Evolutionary conservation across 495 filamentous ascomycete species (phyloP), one percentile per base, ranked within the genome.

Genomic region (Trypethelium eluteriae): DNA sequence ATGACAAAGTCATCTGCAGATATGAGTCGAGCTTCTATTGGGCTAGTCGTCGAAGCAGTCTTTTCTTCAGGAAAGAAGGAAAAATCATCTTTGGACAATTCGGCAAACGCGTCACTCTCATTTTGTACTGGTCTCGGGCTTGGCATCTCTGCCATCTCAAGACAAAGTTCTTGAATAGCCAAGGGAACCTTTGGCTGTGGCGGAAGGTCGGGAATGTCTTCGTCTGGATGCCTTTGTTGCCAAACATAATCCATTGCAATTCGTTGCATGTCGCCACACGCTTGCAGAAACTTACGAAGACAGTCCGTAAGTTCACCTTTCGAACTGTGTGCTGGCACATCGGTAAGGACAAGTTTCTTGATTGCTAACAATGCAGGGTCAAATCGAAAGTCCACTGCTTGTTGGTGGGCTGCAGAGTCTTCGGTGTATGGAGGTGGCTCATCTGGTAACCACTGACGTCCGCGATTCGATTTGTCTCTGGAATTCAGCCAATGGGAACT

Each of bases 11-110:
- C 25, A 10, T 10, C 36, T 14, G 53, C 3, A 36, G 32, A 59
- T 3, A 3, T 36, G 3, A 32, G 7, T 7, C 36, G 5, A 36
- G 3, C 5, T 35, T 18, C 53, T 36, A 32, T 18, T 5, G 32
- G 2, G 53, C 6, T 7, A 9, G 11, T 59, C 7, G 32, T 11
- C 14, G 32, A 34, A 10, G 18, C 14, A 7, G 32, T 18, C 32
- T 59, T 59, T 59, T 59, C 53, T 36, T 59, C 53, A 36, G 53
- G 53, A 32, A 59, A 59, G 32, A 59, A 59, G 3, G 53, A 59
- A 36, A 59, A 59, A 59, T 59, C 53, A 32, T 59, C 53, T 59
- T 36, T 59, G 3, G 53, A 59, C 7, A 32, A 59, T 7, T 3
- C 32, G 10, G 53, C 53, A 59, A 59, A 59, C n/a, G 53, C 53